phyloP scores from a whole-genome alignment of 306 rosid species.

The Inga laurina region DNA sequence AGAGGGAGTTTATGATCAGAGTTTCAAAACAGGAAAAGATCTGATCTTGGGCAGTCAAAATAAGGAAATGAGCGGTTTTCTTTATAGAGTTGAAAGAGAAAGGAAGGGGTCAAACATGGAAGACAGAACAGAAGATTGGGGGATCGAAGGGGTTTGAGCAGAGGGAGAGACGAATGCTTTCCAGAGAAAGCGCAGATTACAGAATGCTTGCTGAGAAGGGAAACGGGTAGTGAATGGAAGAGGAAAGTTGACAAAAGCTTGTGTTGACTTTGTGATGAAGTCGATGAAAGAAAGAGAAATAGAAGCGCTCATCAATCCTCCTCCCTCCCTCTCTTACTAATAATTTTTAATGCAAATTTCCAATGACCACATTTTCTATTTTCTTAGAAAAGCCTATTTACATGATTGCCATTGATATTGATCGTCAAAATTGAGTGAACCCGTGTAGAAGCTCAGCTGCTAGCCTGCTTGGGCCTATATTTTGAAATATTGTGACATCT shows the following conservation, averaged over 20 bases:
- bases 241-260: slow-evolving; percentile 59
- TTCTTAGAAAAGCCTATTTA: neutral
- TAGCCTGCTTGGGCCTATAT: neutral
- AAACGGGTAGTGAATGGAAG: slow-evolving; percentile 17
- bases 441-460: neutral
- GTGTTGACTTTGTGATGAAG: slow-evolving; percentile 39
- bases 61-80: neutral
- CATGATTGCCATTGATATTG: neutral
- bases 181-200: slow-evolving; percentile 1
- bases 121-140: neutral
- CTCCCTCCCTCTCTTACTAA: neutral
- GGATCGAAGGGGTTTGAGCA: slow-evolving; percentile 15
- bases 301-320: slow-evolving; percentile 6
- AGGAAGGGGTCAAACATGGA: slow-evolving; percentile 19
- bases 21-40: slow-evolving; percentile 21
- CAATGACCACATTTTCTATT: neutral
- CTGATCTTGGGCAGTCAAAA: slow-evolving; percentile 16
- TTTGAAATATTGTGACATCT: neutral
- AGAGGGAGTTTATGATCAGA: neutral
- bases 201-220: neutral
- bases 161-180: slow-evolving; percentile 3
- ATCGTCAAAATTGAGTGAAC: neutral
- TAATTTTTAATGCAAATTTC: neutral
- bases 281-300: slow-evolving; percentile 1
- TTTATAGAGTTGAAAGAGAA: slow-evolving; percentile 7